These are phyloP conservation scores for Exophiala spinifera DNA, from an alignment of 2,329 filamentous ascomycete genomes.

Conservation along the genomic window DNA sequence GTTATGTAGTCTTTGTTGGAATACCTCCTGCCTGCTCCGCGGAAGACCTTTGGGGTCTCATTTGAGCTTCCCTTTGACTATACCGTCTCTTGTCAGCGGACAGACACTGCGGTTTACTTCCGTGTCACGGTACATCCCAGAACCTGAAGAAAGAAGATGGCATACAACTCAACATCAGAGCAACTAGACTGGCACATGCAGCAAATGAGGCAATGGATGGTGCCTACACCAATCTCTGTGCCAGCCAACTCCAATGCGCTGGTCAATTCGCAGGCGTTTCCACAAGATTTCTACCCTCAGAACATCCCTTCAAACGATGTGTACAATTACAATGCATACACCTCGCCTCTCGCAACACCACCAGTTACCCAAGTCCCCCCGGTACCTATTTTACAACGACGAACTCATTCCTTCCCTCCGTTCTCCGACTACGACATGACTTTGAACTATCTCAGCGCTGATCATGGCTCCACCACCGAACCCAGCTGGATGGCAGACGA, in stretches of 20 bases:
- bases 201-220: constrained; percentile 28
- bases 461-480: constrained; percentile 10
- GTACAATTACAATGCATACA: constrained; percentile 19
- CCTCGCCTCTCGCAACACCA: constrained; percentile 4
- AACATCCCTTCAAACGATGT: constrained; percentile 21
- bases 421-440: constrained; percentile 18
- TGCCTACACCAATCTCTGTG: constrained; percentile 19
- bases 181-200: constrained; percentile 29
- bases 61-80: background rate
- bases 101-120: background rate
- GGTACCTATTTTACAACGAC: constrained; percentile 15
- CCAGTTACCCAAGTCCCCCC: constrained; percentile 6
- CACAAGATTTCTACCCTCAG: constrained; percentile 24
- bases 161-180: constrained; percentile 21
- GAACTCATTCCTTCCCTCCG: constrained; percentile 15
- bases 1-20: background rate
- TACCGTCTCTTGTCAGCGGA: background rate
- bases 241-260: constrained; percentile 13
- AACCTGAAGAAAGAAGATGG: constrained; percentile 9
- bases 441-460: constrained; percentile 14
- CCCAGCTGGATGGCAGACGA: constrained; percentile 21
- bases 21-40: background rate
- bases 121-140: background rate
- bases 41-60: too few species aligned
- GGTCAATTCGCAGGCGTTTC: constrained; percentile 9